These are phyloP conservation scores for Schizopora paradoxa DNA, from an alignment of 1,284 basidiomycete genomes.

Conservation along the genomic window DNA sequence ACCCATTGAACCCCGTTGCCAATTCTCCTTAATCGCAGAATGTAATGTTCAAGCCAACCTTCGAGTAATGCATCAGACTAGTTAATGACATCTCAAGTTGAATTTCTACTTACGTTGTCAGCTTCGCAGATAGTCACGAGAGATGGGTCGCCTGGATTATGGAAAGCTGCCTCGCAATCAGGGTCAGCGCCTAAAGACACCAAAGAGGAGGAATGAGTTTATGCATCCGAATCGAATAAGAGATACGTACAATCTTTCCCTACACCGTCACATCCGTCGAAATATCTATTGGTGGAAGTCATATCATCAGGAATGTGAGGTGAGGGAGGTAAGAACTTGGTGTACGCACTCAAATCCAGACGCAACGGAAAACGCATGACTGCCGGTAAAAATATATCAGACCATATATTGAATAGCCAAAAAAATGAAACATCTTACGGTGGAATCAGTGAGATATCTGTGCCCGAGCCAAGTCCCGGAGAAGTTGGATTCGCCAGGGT, in stretches of 20 bases:
- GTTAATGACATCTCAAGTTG: neutral
- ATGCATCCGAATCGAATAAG: neutral
- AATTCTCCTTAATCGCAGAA: neutral
- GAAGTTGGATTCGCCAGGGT: conserved; percentile 35
- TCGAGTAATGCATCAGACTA: neutral
- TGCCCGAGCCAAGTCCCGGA: conserved; percentile 35
- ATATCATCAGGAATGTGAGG: neutral
- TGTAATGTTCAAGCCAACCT: neutral
- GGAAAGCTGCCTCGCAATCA: conserved; percentile 34
- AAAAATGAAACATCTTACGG: conserved; percentile 28
- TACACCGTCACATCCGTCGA: conserved; percentile 27
- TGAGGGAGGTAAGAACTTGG: neutral
- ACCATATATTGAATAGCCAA: neutral
- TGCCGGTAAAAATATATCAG: conserved; percentile 8
- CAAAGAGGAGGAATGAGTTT: conserved; percentile 3
- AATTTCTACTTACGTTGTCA: conserved; percentile 22
- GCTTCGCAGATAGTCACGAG: conserved; percentile 34
- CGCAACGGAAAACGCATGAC: conserved; percentile 29
- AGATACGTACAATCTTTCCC: conserved; percentile 26
- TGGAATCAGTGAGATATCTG: conserved; percentile 38
- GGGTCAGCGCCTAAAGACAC: conserved; percentile 24
- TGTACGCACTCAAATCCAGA: conserved; percentile 23
- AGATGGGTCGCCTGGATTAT: conserved; percentile 31
- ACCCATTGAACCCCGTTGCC: too few species aligned
- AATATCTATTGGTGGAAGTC: conserved; percentile 26